Conservation (phyloP, 2,329 filamentous ascomycete species). For the Nemania sp. region DNA sequence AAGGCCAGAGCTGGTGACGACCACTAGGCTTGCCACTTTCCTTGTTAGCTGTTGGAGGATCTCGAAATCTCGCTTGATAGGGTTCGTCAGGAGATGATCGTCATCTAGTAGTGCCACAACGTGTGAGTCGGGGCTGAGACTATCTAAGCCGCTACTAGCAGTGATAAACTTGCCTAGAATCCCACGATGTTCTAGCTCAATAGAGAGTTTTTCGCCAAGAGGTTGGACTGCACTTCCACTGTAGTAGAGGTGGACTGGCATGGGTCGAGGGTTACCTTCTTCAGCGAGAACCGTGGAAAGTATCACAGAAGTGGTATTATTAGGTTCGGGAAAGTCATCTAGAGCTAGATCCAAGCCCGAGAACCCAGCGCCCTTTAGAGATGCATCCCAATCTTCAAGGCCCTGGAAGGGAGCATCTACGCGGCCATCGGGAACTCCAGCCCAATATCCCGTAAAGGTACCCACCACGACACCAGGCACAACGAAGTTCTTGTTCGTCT, state of each 20-base stretch:
- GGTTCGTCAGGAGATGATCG: constrained; percentile 13
- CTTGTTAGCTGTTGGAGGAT: constrained; percentile 38
- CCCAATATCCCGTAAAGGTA: constrained; percentile 37
- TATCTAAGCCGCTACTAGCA: not conserved
- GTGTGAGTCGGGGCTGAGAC: constrained; percentile 1
- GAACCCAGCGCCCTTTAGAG: constrained; percentile 41
- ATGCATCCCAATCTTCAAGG: constrained; percentile 39
- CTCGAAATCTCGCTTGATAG: constrained; percentile 20
- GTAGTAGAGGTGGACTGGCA: not conserved
- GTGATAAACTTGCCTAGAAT: not conserved
- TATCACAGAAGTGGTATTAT: constrained; percentile 22
- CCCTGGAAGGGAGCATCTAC: constrained; percentile 26
- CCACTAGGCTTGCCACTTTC: constrained; percentile 32
- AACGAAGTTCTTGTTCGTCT: constrained; percentile 34
- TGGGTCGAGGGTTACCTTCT: not conserved
- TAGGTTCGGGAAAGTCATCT: constrained; percentile 38
- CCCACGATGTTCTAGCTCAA: not conserved
- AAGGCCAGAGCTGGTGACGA: constrained; percentile 40
- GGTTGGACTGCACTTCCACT: not conserved
- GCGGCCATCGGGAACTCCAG: constrained; percentile 19
- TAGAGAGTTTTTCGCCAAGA: not conserved
- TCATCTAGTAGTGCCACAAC: constrained; percentile 30
- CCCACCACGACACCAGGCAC: constrained; percentile 26
- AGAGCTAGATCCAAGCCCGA: constrained; percentile 42
- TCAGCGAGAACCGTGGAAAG: constrained; percentile 25